phyloP scores from a whole-genome alignment of 345 rosid genomes.

The Hibiscus trionum region DNA sequence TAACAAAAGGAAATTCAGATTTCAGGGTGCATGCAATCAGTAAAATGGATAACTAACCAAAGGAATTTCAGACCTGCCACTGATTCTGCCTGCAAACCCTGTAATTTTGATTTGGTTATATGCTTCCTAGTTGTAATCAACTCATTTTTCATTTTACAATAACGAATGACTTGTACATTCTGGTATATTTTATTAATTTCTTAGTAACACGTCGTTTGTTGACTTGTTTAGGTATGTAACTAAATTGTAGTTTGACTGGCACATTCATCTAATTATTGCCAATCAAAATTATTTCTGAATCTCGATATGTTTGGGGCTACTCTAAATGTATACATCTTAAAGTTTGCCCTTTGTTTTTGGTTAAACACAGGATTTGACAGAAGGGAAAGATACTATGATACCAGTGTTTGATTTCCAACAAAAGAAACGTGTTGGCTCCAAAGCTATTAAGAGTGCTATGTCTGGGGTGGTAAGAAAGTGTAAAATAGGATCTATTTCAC shows the following conservation, averaged over 20 bases:
- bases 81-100: neutral
- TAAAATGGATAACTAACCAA: too few relatives aligned
- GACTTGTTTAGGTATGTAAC: neutral
- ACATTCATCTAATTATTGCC: neutral
- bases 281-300: neutral
- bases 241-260: too few relatives aligned
- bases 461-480: constrained; percentile 65
- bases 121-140: neutral
- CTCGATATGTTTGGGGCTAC: constrained; percentile 6
- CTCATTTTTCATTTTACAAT: neutral
- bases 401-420: constrained; percentile 91
- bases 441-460: constrained; percentile 51
- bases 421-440: constrained; percentile 53
- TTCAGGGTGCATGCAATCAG: too few relatives aligned
- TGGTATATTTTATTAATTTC: neutral
- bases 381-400: constrained; percentile 61
- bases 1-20: too few relatives aligned
- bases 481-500: constrained; percentile 7
- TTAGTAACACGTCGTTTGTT: neutral
- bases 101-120: neutral
- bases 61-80: too few relatives aligned
- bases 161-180: neutral
- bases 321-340: constrained; percentile 1
- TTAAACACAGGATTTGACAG: constrained; percentile 60
- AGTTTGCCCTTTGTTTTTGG: constrained; percentile 7